These are phyloP conservation scores for Rheum nobile DNA, from an alignment of 148 eudicot species.

Conservation along the genomic window DNA sequence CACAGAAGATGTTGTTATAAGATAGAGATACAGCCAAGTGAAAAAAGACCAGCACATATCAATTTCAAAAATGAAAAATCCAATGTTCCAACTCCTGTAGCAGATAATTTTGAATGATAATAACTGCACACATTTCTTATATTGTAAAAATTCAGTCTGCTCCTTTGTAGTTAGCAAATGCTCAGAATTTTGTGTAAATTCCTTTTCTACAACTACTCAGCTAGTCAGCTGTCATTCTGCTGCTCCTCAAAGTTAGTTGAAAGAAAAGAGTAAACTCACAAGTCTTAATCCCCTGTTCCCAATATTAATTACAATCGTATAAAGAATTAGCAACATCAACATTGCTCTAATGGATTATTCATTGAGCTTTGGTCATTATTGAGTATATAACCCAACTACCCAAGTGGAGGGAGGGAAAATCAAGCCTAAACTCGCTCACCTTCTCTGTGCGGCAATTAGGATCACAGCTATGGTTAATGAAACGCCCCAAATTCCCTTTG, in stretches of 20 bases:
- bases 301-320: not conserved
- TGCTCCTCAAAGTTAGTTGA: not conserved
- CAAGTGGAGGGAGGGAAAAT: not conserved
- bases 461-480: constrained; percentile 96
- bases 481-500: constrained; percentile 96
- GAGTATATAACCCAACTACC: not conserved
- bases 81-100: not conserved
- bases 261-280: not conserved
- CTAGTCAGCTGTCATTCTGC: not conserved
- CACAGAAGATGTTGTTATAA: not conserved
- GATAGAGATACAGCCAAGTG: not conserved
- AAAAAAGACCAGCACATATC: not conserved
- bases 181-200: not conserved
- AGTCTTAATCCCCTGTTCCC: not conserved
- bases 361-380: not conserved
- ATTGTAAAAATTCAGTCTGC: not conserved
- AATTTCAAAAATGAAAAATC: not conserved
- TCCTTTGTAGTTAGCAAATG: constrained; percentile 1
- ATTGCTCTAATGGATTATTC: not conserved
- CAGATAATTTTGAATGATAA: not conserved
- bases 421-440: constrained; percentile 29
- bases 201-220: not conserved
- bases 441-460: constrained; percentile 98
- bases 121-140: not conserved
- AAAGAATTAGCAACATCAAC: not conserved